phyloP scores from a whole-genome alignment of 257 asterid species.

The Plectranthus barbatus region DNA sequence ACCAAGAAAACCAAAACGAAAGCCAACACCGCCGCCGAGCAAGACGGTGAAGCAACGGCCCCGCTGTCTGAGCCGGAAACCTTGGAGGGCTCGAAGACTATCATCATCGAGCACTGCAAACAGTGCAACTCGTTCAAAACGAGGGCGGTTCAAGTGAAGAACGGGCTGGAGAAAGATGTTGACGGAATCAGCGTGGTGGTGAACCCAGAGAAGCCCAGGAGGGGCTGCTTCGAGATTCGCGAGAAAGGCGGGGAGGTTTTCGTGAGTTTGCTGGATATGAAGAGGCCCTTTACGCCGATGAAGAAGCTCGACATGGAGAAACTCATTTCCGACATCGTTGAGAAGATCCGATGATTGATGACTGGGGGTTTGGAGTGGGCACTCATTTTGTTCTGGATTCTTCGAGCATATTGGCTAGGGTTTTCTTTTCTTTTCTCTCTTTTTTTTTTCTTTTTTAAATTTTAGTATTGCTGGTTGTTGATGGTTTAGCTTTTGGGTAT shows the following conservation, averaged over 20 bases:
- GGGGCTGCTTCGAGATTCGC: conserved; percentile 83
- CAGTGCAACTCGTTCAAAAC: conserved; percentile 56
- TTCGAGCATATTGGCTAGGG: not conserved
- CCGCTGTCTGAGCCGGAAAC: not conserved
- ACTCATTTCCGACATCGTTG: conserved; percentile 51
- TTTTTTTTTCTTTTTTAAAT: too few relatives aligned
- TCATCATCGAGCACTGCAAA: conserved; percentile 65
- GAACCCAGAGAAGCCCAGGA: conserved; percentile 75
- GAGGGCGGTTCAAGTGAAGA: conserved; percentile 53
- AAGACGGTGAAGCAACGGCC: not conserved
- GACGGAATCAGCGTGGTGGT: conserved; percentile 48
- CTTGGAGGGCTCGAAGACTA: conserved; percentile 19
- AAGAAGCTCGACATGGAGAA: conserved; percentile 59
- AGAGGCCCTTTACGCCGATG: conserved; percentile 63
- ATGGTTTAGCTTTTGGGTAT: not conserved
- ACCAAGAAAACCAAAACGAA: conserved; percentile 24
- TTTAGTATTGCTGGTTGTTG: not conserved
- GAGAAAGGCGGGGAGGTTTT: conserved; percentile 60
- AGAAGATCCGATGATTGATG: conserved; percentile 34
- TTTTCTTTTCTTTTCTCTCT: not conserved
- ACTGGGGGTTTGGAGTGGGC: not conserved
- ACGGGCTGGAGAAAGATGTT: conserved; percentile 46
- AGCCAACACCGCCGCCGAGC: not conserved
- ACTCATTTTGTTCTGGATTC: conserved; percentile 13
- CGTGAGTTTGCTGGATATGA: conserved; percentile 57